Base-by-base conservation (phyloP, 1,284 basidiomycete genomes). In the Ceratorhiza oryzae-sativae region DNA sequence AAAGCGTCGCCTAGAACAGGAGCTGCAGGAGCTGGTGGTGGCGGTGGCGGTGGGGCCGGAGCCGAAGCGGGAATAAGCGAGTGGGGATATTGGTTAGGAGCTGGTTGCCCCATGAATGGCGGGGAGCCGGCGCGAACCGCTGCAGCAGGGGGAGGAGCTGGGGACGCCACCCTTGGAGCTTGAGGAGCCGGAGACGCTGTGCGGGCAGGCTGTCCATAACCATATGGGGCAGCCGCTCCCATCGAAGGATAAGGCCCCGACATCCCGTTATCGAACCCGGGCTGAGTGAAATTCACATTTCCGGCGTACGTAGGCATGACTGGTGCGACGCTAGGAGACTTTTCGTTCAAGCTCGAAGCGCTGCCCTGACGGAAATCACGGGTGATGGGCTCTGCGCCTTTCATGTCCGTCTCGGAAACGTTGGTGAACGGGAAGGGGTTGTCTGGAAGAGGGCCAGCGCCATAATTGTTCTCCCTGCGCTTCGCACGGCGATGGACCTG, bases 351-450 rank as follows among this genome's bases (percentile, higher is more conserved):
- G 20, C 25, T 39, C 8, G 63, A 13, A n/a, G 12, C 23, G 42
- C 27, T 46, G 36, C n/a, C 27, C 48, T 46, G 61, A 15, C 61
- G 61, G 61, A 48, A 55, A 58, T 42, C 39, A 20, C 39, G 51
- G 48, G 51, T 41, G 25, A 70, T 48, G 18, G 67, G 55, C 41
- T 70, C 51, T 1, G 67, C 67, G 18, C 67, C 67, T 42, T 70
- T 70, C 46, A 70, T 20, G 55, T 70, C 67, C 4, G 67, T 5
- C 42, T 70, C 67, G 41, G 67, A 70, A 34, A 70, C 67, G 34
- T 58, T 70, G 55, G 67, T 58, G 53, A 70, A 70, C 36, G 67
- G 67, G 67, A 70, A 70, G 30, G 51, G 67, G 32, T 32, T 49
- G 25, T 70, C 67, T 20, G 53, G 41, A 32, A 70, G 23, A 13